These are phyloP conservation scores for Friedmanniomyces simplex DNA, from an alignment of 495 filamentous ascomycete species.

Conservation along the genomic window DNA sequence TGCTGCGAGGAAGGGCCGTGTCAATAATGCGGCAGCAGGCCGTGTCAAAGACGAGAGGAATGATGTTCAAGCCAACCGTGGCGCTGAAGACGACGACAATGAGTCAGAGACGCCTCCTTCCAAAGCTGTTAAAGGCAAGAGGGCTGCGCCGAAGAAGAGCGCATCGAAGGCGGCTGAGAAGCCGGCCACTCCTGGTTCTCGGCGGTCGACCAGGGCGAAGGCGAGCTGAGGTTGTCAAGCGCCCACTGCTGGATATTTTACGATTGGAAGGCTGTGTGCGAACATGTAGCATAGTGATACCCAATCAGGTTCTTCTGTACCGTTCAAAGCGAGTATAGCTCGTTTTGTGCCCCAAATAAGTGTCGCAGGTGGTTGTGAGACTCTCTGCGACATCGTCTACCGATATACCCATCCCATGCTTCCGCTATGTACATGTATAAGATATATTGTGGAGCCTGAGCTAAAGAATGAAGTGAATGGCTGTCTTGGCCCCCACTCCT, in stretches of 20 bases:
- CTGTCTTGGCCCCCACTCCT: neutral
- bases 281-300: no score
- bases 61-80: slow-evolving; percentile 2
- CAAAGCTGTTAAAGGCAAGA: neutral
- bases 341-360: no score
- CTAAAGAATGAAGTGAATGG: no score
- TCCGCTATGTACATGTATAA: no score
- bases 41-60: neutral
- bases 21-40: neutral
- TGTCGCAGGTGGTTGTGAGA: no score
- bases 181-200: slow-evolving; percentile 1
- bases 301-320: no score
- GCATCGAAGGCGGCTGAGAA: slow-evolving; percentile 1
- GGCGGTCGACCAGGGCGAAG: slow-evolving; percentile 12
- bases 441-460: no score
- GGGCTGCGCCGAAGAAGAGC: neutral
- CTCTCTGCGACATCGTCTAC: no score
- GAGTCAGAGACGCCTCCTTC: neutral
- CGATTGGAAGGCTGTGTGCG: neutral
- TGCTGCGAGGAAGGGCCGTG: slow-evolving; percentile 1
- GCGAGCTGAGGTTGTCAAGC: neutral
- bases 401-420: no score
- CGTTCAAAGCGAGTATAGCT: no score
- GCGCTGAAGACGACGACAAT: slow-evolving; percentile 2
- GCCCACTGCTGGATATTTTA: neutral